Evolutionary conservation across 1,284 basidiomycete genomes (phyloP), one percentile per base, ranked within the genome.

Genomic region (Polyporus tsugae): DNA sequence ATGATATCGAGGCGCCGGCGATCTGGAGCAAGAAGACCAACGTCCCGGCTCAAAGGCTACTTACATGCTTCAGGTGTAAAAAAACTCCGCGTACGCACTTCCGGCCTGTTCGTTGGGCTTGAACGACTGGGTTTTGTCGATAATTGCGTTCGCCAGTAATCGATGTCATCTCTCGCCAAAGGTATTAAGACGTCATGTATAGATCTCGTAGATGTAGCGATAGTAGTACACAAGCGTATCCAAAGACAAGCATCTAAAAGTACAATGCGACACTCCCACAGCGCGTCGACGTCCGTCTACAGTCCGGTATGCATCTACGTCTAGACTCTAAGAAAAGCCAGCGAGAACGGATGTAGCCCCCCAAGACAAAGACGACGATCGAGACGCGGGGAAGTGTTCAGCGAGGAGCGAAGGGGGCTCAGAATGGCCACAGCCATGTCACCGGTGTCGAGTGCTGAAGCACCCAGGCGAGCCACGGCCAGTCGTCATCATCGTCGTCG

Each of bases 381-480:
- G 17, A 17, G 55, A 58, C 55, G 35, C 33, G n/a, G 25, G n/a
- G 44, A 4, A 19, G 44, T 46, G 44, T 38, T 22, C 57, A 39
- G 59, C 39, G 22, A 39, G 10, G 3, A 13, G 19, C 6, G 33
- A 38, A 29, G 59, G 41, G 44, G 5, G 25, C 7, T 68, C 64
- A 72, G 59, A 65, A 64, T 19, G 55, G 67, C 69, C 68, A 72
- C 46, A 53, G 60, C 60, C 36, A 57, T 63, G 66, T 62, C 63
- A 62, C 67, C 25, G 69, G 62, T 11, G 68, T 39, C 55, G 67
- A 63, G 66, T 68, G 64, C 66, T 70, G 69, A 63, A 68, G 57
- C 44, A 72, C 66, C 68, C 69, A 70, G 6, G 55, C 25, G 35
- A 72, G 55, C 70, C 70, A 72, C 46, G 70, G 70, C 70, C 70